Conservation (phyloP, 495 filamentous ascomycete genomes). For the Penicillium waksmanii region DNA sequence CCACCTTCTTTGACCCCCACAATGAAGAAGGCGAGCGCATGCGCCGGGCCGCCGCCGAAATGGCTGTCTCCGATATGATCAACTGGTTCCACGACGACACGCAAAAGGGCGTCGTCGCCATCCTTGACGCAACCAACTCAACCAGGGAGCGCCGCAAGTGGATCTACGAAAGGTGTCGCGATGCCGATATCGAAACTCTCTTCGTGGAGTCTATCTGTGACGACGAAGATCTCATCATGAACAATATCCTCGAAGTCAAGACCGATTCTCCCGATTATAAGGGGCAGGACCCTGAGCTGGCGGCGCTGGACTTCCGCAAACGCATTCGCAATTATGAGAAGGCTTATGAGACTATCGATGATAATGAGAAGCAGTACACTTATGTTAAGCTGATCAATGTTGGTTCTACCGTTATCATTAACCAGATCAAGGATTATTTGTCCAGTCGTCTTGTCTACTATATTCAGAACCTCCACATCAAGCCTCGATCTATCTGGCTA, state of each 20-base stretch:
- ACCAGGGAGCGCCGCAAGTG: constrained; percentile 87
- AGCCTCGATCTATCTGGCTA: constrained; percentile 95
- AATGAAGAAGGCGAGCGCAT: constrained; percentile 91
- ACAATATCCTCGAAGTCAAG: constrained; percentile 97
- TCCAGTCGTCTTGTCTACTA: constrained; percentile 97
- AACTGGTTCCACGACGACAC: constrained; percentile 74
- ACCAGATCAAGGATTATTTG: constrained; percentile 93
- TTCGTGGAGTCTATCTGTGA: constrained; percentile 98
- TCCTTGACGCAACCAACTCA: constrained; percentile 94
- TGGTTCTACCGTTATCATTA: constrained; percentile 92
- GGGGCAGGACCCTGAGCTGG: constrained; percentile 89
- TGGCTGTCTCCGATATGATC: constrained; percentile 88
- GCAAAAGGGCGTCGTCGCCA: constrained; percentile 74
- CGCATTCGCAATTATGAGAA: constrained; percentile 97
- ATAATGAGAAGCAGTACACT: constrained; percentile 79
- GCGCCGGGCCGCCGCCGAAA: constrained; percentile 83
- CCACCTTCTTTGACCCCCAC: constrained; percentile 88
- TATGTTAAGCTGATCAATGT: constrained; percentile 98
- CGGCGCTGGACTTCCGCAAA: constrained; percentile 87
- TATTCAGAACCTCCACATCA: constrained; percentile 97
- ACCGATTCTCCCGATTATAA: constrained; percentile 93
- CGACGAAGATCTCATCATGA: constrained; percentile 92
- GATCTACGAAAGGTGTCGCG: constrained; percentile 76
- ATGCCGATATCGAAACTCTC: constrained; percentile 81
- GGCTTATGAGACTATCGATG: constrained; percentile 89